Conservation (phyloP, 2,329 filamentous ascomycete species). For the Xenosphaeropsis pyriputrescens region DNA sequence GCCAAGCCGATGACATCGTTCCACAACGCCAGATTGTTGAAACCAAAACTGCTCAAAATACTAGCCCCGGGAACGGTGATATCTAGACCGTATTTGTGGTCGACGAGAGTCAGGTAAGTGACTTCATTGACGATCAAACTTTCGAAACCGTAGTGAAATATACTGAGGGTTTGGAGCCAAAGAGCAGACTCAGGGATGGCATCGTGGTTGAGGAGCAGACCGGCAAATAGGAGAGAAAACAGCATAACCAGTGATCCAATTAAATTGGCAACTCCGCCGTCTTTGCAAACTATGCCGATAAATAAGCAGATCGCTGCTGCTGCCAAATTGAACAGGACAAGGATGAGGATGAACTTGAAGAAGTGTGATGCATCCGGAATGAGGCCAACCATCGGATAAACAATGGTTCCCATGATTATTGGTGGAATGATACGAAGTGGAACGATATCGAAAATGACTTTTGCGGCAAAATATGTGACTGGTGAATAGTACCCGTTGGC, state of each 20-base stretch:
- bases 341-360: conserved; percentile 76
- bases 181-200: conserved; percentile 73
- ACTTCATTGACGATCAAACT: conserved; percentile 96
- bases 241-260: conserved; percentile 95
- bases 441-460: conserved; percentile 96
- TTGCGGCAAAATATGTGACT: conserved; percentile 84
- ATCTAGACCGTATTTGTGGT: conserved; percentile 90
- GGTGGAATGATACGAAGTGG: conserved; percentile 89
- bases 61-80: conserved; percentile 92
- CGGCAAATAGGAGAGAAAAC: conserved; percentile 89
- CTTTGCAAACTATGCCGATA: conserved; percentile 89
- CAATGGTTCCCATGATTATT: conserved; percentile 85
- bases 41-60: conserved; percentile 89
- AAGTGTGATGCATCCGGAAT: conserved; percentile 74
- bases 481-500: conserved; percentile 96
- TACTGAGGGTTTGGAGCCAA: conserved; percentile 88
- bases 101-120: conserved; percentile 72
- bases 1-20: conserved; percentile 67
- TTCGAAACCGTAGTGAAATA: conserved; percentile 97
- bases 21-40: conserved; percentile 80
- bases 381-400: conserved; percentile 96
- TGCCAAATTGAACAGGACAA: conserved; percentile 92
- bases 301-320: conserved; percentile 89
- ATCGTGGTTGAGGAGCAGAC: conserved; percentile 85
- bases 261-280: conserved; percentile 80